Evolutionary conservation across 495 filamentous ascomycete species (phyloP), one percentile per base, ranked within the genome.

Genomic region (Aspergillus ellipticus): DNA sequence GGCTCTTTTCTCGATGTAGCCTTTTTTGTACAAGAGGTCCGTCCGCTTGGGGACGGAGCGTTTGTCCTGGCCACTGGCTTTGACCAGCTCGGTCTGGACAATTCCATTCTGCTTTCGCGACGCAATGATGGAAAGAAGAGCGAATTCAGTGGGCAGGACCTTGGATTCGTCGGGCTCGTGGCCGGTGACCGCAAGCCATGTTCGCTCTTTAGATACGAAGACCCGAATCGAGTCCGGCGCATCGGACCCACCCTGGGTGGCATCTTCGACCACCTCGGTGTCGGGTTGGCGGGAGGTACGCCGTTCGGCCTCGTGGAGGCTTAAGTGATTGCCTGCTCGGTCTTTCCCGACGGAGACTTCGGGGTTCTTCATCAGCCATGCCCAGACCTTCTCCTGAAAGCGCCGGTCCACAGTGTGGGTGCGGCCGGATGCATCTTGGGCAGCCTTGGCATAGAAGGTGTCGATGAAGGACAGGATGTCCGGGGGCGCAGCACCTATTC

Each of bases 1-100:
- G 0, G 81, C 78, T 33, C 82, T 80, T 70, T 97, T 97, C 35
- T 85, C 85, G 45, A 97, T 90, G 67, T 96, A 95, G 8, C 92
- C 93, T 63, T 87, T 89, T 53, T 78, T 75, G 19, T 82, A 81
- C 17, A 97, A 79, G 1, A 78, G 72, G 58, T 91, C 87, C 1
- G 92, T 96, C 39, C 93, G 79, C 48, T 83, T 83, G 11, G 92
- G 90, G 6, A 96, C 82, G 2, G 92, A 96, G 42, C 90, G 81
- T 65, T 95, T 95, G 67, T 96, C 90, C 70, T 96, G 92, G 17
- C 87, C 85, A 56, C 89, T 90, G 8, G 88, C 65, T 28, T 74
- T 79, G 19, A 85, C 82, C n/a, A 96, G 74, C 17, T 92, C 85
- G 7, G 86, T 83, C 70, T 97, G 93, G 1, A 86, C 71, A 37